Evolutionary conservation across 164 flowering plant genomes (phyloP).

Genomic region (Echeveria elegans): DNA sequence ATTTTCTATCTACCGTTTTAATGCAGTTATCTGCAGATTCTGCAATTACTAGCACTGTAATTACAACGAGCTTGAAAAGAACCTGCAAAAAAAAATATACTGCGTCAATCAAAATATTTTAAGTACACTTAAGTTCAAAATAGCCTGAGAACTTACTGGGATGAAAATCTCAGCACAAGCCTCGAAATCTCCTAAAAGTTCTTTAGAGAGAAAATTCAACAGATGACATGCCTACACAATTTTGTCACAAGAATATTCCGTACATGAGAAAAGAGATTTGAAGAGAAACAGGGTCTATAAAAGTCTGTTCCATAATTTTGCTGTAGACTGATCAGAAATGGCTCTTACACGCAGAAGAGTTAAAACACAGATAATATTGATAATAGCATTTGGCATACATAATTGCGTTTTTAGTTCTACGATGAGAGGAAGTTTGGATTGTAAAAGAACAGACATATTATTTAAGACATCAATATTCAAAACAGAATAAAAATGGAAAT

Average conservation of each 20-base stretch:
- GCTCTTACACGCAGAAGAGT: not conserved
- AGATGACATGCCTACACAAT: conserved; percentile 79
- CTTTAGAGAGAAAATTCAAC: conserved; percentile 79
- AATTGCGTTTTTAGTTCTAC: not conserved
- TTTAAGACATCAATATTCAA: not conserved
- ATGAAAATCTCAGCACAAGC: conserved; percentile 92
- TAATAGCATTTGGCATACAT: not conserved
- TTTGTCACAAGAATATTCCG: not conserved
- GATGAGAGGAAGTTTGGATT: not conserved
- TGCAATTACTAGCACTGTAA: conserved; percentile 95
- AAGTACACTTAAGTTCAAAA: conserved; percentile 2
- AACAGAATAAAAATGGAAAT: not conserved
- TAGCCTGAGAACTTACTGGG: conserved; percentile 56
- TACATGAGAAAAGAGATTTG: not conserved
- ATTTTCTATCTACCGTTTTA: conserved; percentile 58
- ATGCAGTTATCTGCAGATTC: conserved; percentile 99
- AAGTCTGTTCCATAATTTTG: too few species aligned
- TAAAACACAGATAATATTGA: not conserved
- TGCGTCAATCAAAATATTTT: too few species aligned
- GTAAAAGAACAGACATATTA: too few species aligned
- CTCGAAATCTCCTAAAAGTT: conserved; percentile 97
- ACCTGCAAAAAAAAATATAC: conserved; percentile 48
- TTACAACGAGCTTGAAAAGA: conserved; percentile 98
- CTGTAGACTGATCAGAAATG: too few species aligned
- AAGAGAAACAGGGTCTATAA: not conserved